Evolutionary conservation across 129 eudicot species (phyloP), one percentile per base, ranked within the genome.

Genomic region (Deinandra increscens): DNA sequence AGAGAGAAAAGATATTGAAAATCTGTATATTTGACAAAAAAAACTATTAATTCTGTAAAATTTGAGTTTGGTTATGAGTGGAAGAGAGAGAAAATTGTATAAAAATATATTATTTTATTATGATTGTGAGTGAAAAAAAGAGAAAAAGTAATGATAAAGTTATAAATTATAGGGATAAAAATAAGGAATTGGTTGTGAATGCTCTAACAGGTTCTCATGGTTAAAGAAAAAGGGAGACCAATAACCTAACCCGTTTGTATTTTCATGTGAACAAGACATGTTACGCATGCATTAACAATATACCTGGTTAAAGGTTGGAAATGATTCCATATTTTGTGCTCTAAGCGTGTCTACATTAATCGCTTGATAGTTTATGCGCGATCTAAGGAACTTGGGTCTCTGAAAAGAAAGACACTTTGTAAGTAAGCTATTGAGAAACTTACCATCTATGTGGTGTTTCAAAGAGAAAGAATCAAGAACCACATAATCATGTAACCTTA

Each of bases 321-420:
- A 87, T 29, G 95, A 79, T 75, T 87, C 95, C 84, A 87, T 66
- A 59, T 87, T 87, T 71, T 87, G 90, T 49, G 90, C 95, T 77
- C 90, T 84, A 46, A 87, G 76, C 4, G 90, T 82, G 75, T 84
- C 95, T 22, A 64, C 82, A 68, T 87, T 87, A 42, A 87, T 84
- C 44, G 87, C 90, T 77, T 87, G 90, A 68, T 84, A 87, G 65
- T 84, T 74, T 60, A 84, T 63, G 71, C 87, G 70, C 19, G 95
- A 79, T 81, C 90, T 70, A 36, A 87, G 72, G 56, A 84, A 68
- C 74, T 81, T 84, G 43, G 95, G 95, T 69, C 90, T 74, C 90
- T 87, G 78, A 68, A 10, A 50, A 69, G 36, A 50, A 37, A 53
- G 23, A 68, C 44, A 78, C 36, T 66, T 14, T 42, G 22, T 71